These are phyloP conservation scores for Rhodamnia rubescens DNA, from an alignment of 345 rosid species.

Conservation along the genomic window DNA sequence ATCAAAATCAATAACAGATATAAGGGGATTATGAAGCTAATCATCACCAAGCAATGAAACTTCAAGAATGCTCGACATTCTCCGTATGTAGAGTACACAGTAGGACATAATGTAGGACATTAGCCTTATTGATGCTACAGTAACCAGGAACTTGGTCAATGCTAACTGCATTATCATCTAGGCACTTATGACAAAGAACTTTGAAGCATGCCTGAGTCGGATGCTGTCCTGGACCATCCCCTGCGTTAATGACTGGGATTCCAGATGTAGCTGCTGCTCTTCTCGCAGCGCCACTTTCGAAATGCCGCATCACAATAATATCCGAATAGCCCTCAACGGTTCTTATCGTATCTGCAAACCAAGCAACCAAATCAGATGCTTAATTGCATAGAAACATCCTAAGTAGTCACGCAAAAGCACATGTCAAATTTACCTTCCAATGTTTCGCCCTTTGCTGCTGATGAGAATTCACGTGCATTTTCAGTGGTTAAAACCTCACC, in stretches of 20 bases:
- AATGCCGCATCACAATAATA: conserved; percentile 91
- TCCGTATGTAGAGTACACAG: background rate
- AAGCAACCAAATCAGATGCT: conserved; percentile 1
- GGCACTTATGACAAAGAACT: background rate
- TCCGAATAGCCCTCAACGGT: conserved; percentile 91
- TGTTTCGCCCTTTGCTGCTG: conserved; percentile 98
- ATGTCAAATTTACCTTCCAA: conserved; percentile 55
- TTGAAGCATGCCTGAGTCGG: conserved; percentile 64
- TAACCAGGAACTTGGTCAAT: background rate
- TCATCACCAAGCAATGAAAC: background rate
- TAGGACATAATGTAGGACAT: background rate
- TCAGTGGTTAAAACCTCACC: conserved; percentile 96
- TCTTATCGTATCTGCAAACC: conserved; percentile 72
- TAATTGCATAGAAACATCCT: background rate
- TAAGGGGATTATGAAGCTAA: background rate
- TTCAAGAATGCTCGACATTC: background rate
- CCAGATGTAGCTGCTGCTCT: conserved; percentile 78
- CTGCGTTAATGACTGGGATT: conserved; percentile 90
- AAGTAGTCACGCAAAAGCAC: background rate
- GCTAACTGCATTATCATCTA: background rate
- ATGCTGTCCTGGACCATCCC: conserved; percentile 99
- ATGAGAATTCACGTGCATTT: conserved; percentile 89
- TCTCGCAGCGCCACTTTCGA: conserved; percentile 93
- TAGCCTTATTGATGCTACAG: background rate
- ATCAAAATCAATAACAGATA: background rate